Evolutionary conservation across 2,329 filamentous ascomycete species (phyloP).

Genomic region (Ophiocordyceps camponoti-leonardi): DNA sequence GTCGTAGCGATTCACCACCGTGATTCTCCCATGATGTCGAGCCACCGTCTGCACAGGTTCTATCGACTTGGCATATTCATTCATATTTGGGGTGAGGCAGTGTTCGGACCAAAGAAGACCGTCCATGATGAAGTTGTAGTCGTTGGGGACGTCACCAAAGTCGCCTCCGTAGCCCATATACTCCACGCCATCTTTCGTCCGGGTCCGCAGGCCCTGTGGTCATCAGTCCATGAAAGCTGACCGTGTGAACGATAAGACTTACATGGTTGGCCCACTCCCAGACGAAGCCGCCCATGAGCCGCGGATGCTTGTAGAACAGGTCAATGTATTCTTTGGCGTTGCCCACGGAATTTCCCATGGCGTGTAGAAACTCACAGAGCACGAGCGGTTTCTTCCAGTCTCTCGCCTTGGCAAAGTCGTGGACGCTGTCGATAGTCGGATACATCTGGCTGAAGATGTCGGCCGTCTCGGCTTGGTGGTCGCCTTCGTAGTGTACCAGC

Average conservation of each 20-base stretch:
- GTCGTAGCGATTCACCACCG: conserved; percentile 36
- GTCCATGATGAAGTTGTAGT: conserved; percentile 41
- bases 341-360: conserved; percentile 60
- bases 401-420: conserved; percentile 19
- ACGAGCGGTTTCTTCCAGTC: conserved; percentile 39
- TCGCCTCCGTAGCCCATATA: conserved; percentile 44
- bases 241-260: too few species aligned
- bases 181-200: conserved; percentile 22
- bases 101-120: conserved; percentile 30
- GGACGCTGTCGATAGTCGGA: conserved; percentile 27
- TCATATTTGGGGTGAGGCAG: conserved; percentile 30
- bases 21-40: conserved; percentile 22
- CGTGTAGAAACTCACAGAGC: conserved; percentile 37
- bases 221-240: not conserved
- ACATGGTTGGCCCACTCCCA: conserved; percentile 48
- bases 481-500: conserved; percentile 49
- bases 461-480: conserved; percentile 35
- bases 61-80: conserved; percentile 40
- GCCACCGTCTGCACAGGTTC: conserved; percentile 36
- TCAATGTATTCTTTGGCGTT: conserved; percentile 50
- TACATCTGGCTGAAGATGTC: conserved; percentile 56
- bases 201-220: conserved; percentile 20
- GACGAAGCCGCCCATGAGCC: conserved; percentile 43
- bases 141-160: conserved; percentile 42
- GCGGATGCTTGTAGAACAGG: conserved; percentile 35